Evolutionary conservation across 345 rosid genomes (phyloP).

Genomic region (Brassica rapa): DNA sequence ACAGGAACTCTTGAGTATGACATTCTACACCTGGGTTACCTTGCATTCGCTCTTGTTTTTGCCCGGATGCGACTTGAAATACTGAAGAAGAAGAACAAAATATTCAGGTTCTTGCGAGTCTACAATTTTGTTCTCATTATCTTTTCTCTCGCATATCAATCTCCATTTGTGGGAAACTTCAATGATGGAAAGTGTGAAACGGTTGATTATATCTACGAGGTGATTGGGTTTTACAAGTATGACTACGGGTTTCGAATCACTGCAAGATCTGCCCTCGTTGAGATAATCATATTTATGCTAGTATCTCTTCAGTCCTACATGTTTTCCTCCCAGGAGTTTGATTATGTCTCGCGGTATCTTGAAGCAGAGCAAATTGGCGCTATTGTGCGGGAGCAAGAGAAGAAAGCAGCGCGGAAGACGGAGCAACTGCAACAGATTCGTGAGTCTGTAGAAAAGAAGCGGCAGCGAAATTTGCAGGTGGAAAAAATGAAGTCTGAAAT

Average conservation of each 20-base stretch:
- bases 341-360: conserved; percentile 84
- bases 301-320: conserved; percentile 92
- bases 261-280: conserved; percentile 92
- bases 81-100: conserved; percentile 85
- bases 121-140: conserved; percentile 84
- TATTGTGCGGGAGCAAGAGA: conserved; percentile 88
- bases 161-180: conserved; percentile 87
- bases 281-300: conserved; percentile 87
- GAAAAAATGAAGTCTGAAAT: conserved; percentile 98
- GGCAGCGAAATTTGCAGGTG: conserved; percentile 83
- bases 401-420: conserved; percentile 96
- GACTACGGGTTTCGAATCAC: conserved; percentile 96
- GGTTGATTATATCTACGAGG: conserved; percentile 64
- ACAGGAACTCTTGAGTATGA: conserved; percentile 97
- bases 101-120: conserved; percentile 89
- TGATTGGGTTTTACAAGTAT: conserved; percentile 92
- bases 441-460: conserved; percentile 78
- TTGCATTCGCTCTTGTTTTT: conserved; percentile 92
- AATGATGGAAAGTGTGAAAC: conserved; percentile 61
- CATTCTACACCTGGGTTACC: conserved; percentile 97
- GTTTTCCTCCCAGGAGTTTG: conserved; percentile 87
- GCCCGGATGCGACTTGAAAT: conserved; percentile 90
- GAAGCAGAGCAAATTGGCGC: conserved; percentile 99
- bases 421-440: conserved; percentile 84
- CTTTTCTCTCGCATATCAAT: conserved; percentile 93